Conservation (phyloP, 2,329 filamentous ascomycete genomes). For the Colletotrichum cuscutae region DNA sequence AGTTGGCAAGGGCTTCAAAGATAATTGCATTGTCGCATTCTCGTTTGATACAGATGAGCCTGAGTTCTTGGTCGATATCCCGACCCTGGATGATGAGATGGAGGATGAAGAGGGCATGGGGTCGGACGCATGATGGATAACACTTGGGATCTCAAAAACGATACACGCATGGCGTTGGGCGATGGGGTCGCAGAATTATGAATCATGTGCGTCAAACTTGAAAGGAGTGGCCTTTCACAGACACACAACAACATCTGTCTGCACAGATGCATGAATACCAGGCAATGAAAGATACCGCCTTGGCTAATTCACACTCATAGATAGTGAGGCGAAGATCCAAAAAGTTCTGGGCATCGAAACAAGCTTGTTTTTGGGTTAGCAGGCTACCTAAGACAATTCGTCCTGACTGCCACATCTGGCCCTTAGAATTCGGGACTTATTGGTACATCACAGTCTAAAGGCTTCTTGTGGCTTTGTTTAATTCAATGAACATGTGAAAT, state of each 20-base stretch:
- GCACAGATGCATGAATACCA: neutral
- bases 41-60: slow-evolving; percentile 53
- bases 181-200: neutral
- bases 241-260: neutral
- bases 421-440: neutral
- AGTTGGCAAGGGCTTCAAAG: slow-evolving; percentile 53
- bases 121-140: slow-evolving; percentile 19
- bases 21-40: slow-evolving; percentile 63
- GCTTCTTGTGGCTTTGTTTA: neutral
- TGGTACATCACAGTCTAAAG: neutral
- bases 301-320: neutral
- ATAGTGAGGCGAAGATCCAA: neutral
- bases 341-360: neutral
- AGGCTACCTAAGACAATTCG: neutral
- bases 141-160: neutral
- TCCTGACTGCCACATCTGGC: neutral
- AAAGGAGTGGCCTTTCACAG: neutral
- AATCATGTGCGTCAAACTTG: neutral
- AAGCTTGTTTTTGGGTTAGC: neutral
- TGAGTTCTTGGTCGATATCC: slow-evolving; percentile 58
- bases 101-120: slow-evolving; percentile 51
- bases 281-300: neutral
- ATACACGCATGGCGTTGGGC: slow-evolving; percentile 29
- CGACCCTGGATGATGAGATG: slow-evolving; percentile 49
- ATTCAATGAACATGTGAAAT: neutral